Base-by-base conservation (phyloP, 2,329 filamentous ascomycete genomes). In the Xylaria polymorpha region DNA sequence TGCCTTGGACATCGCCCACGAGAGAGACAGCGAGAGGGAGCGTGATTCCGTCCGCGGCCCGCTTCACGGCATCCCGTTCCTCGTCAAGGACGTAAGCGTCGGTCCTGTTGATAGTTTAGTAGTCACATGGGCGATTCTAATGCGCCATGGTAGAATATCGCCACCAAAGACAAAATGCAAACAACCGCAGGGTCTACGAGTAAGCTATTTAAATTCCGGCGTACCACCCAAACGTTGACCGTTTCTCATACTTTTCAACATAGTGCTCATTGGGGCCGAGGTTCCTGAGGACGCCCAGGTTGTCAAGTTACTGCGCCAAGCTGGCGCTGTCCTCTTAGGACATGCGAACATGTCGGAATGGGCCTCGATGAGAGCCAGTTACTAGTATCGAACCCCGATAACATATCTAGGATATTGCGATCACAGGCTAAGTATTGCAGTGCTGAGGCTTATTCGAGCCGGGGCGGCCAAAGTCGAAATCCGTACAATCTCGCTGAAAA, bases 21-120 rank as follows among this genome's bases (percentile, higher is more conserved):
- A 82, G 15, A 81, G 89, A 37, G 92, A 94, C 73, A 77, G 75
- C 0, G 91, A 94, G 79, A 85, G 91, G 20, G 75, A 77, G 14
- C 74, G 80, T 0, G 89, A 89, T 29, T 82, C 81, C 46, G 78
- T 89, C 10, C 85, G 90, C n/a, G 86, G 91, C 1, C 88, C 88
- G 0, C 83, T 94, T 1, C 92, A 94, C 77, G 92, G 92, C 3
- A 92, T 94, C 51, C 92, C 92, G 0, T 92, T 92, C 77, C 83
- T 91, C 2, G 87, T 93, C 71, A 94, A 94, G 79, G 91, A 94
- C 76, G 68, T 68, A 37, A 68, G 65, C 37, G 1, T 35, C 35
- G 18, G 35, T 29, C 22, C 3, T 18, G 2, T 32, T 10, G 8
- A 10, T 8, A 25, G 7, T 14, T 14, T 51, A 53, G 32, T 53